Conservation (phyloP, 495 filamentous ascomycete genomes). For the Friedmanniomyces endolithicus region DNA sequence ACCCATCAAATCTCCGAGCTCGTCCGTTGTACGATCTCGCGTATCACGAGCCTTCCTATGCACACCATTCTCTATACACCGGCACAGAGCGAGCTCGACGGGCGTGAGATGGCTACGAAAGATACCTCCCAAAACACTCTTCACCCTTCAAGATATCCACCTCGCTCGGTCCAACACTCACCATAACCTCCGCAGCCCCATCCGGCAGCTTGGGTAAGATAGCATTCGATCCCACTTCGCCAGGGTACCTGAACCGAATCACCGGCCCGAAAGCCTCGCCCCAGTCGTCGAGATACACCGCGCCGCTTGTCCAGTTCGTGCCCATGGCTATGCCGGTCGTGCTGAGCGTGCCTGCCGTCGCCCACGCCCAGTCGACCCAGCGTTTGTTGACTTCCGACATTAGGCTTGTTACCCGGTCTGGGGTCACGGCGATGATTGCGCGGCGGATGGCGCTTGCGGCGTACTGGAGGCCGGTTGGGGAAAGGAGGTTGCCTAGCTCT, state of each 20-base stretch:
- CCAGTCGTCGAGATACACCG: not conserved
- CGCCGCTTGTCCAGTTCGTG: slow-evolving; percentile 2
- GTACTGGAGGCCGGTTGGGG: not conserved
- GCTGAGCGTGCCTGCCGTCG: not conserved
- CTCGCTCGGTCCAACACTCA: not conserved
- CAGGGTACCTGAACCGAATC: slow-evolving; percentile 1
- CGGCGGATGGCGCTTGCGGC: not conserved
- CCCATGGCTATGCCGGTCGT: not conserved
- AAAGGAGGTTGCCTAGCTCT: not conserved
- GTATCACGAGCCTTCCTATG: too few relatives aligned
- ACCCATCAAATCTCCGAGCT: too few relatives aligned
- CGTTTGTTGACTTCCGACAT: not conserved
- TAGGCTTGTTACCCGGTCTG: not conserved
- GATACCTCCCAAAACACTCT: slow-evolving; percentile 5
- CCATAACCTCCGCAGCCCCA: not conserved
- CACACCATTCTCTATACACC: too few relatives aligned
- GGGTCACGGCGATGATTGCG: not conserved
- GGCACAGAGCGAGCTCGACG: too few relatives aligned
- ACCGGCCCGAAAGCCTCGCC: slow-evolving; percentile 2
- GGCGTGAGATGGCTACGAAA: too few relatives aligned
- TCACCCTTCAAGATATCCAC: not conserved
- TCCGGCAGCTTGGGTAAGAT: slow-evolving; percentile 1
- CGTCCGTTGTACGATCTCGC: too few relatives aligned
- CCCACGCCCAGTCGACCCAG: not conserved
- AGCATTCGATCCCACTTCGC: not conserved